Evolutionary conservation across 2,329 filamentous ascomycete genomes (phyloP).

Genomic region (Aphanocladium album): DNA sequence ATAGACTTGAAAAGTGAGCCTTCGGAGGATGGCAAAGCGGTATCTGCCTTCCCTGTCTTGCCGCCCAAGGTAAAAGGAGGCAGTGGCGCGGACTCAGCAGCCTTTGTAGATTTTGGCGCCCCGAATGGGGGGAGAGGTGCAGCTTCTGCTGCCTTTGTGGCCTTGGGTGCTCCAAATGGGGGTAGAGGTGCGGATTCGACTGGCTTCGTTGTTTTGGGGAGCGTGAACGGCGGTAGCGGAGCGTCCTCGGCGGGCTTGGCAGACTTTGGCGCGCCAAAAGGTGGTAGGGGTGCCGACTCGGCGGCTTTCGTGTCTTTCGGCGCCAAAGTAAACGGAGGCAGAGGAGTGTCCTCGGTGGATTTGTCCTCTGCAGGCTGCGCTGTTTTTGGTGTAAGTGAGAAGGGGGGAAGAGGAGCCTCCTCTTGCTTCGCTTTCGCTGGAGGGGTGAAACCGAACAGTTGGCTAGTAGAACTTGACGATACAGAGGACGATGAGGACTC

Average conservation of each 20-base stretch:
- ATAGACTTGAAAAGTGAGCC: conserved; percentile 9
- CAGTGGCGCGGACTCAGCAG: conserved; percentile 33
- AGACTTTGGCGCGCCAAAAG: conserved; percentile 26
- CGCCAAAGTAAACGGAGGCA: conserved; percentile 19
- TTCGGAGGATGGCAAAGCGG: neutral
- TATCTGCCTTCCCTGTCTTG: neutral
- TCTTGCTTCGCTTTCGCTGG: conserved; percentile 19
- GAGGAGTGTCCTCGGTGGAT: conserved; percentile 10
- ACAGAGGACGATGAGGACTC: conserved; percentile 43
- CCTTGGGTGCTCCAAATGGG: conserved; percentile 28
- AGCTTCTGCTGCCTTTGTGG: conserved; percentile 16
- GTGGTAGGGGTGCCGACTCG: conserved; percentile 24
- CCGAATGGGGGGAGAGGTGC: conserved; percentile 30
- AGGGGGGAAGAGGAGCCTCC: conserved; percentile 15
- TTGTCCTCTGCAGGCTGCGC: conserved; percentile 20
- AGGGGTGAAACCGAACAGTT: conserved; percentile 25
- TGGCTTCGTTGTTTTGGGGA: neutral
- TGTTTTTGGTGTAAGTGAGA: neutral
- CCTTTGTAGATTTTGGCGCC: conserved; percentile 22
- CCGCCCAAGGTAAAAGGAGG: conserved; percentile 32
- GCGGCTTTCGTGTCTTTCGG: conserved; percentile 16
- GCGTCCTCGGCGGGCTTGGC: conserved; percentile 19
- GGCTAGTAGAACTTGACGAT: conserved; percentile 26
- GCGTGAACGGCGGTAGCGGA: conserved; percentile 2
- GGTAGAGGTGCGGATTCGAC: conserved; percentile 24